A percentile compares a stretch with the other conserved stretches of the same genome.
Conservation (phyloP, 108 stramenopile species). For the Pseudonitzschia multiseries region DNA sequence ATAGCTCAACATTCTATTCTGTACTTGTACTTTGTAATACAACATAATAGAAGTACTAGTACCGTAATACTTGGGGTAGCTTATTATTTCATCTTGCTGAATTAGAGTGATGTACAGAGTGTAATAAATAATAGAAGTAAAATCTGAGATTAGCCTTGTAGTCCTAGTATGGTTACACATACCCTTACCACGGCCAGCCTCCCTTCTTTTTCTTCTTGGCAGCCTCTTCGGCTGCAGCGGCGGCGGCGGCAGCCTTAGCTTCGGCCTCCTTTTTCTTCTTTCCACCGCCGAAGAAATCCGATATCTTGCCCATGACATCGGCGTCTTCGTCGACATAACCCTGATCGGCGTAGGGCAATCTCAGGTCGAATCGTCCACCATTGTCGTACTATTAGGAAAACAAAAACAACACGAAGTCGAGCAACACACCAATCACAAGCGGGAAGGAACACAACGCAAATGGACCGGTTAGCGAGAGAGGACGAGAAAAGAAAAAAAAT, state of each 20-base stretch:
- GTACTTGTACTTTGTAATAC: too few species aligned
- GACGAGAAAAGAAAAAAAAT: background rate
- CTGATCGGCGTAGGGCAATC: constrained; percentile 94
- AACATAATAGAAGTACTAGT: too few species aligned
- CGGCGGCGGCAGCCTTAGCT: constrained; percentile 6
- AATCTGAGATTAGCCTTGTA: too few species aligned
- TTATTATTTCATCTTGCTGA: too few species aligned
- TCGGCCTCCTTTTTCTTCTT: constrained; percentile 48
- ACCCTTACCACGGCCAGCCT: constrained; percentile 41
- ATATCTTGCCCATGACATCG: constrained; percentile 67
- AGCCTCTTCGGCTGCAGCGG: background rate
- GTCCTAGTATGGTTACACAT: too few species aligned
- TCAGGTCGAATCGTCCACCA: constrained; percentile 92
- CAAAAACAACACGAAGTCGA: background rate
- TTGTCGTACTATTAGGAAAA: constrained; percentile 71
- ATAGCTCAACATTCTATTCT: too few species aligned
- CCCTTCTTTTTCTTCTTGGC: constrained; percentile 40
- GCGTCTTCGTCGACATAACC: constrained; percentile 89
- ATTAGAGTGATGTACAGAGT: too few species aligned
- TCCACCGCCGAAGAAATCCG: constrained; percentile 71
- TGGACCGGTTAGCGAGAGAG: background rate
- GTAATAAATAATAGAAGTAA: too few species aligned
- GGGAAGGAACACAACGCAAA: background rate
- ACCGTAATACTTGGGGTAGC: too few species aligned
- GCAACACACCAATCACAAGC: background rate